A percentile compares a stretch with the other conserved stretches of the same genome.
These are phyloP conservation scores for Glomus cerebriforme DNA, from an alignment of 192 early-diverging fungal species.

Conservation along the genomic window DNA sequence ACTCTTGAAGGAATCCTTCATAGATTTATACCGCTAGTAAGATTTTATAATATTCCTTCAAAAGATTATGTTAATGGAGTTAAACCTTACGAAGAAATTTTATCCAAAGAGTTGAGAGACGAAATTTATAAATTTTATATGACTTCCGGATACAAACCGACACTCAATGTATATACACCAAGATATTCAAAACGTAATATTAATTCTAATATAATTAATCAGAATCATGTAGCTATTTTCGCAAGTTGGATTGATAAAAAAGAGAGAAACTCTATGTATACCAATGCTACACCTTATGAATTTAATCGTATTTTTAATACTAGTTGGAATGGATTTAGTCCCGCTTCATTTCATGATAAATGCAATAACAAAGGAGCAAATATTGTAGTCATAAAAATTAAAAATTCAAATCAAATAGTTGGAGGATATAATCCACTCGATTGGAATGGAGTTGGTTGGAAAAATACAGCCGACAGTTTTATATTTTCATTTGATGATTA, in stretches of 20 bases:
- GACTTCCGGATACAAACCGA: no score
- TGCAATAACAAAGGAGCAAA: slow-evolving; percentile 3
- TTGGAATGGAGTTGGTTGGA: no score
- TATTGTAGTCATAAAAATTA: no score
- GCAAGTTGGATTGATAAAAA: slow-evolving; percentile 26
- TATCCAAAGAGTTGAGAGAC: no score
- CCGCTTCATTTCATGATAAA: slow-evolving; percentile 2
- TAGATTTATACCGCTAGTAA: no score
- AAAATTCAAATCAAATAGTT: not conserved
- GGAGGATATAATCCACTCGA: slow-evolving; percentile 15
- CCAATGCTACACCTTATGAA: no score
- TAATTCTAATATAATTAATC: not conserved
- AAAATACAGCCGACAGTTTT: no score
- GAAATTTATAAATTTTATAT: no score
- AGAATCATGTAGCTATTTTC: not conserved
- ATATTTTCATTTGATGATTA: no score
- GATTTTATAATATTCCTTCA: no score
- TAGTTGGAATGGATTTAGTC: not conserved
- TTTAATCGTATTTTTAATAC: not conserved
- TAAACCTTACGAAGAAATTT: no score
- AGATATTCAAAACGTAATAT: not conserved
- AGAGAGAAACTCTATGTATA: not conserved
- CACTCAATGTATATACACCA: slow-evolving; percentile 12
- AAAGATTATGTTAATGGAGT: no score
- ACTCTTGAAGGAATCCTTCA: not conserved